A percentile compares a stretch with the other conserved stretches of the same genome.
Conservation (phyloP, 192 early-diverging fungal genomes). For the Coemansia pectinata region DNA sequence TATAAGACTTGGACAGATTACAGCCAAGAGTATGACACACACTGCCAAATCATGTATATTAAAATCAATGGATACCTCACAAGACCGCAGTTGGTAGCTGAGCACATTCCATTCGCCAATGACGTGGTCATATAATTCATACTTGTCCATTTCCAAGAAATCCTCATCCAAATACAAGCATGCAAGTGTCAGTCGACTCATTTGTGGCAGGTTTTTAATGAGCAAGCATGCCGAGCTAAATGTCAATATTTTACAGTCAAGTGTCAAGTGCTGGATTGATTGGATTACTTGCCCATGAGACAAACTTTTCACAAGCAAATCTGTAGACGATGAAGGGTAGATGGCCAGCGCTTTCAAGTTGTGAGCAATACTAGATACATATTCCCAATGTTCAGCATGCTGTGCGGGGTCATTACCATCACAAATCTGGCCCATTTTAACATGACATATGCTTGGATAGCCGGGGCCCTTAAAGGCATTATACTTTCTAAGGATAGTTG, state of each 20-base stretch:
- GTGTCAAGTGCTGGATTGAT: neutral
- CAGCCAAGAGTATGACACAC: neutral
- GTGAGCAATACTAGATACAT: neutral
- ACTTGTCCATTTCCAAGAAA: neutral
- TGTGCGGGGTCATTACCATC: neutral
- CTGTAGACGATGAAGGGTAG: neutral
- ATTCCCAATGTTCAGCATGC: neutral
- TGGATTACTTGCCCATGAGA: neutral
- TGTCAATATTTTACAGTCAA: neutral
- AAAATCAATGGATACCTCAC: neutral
- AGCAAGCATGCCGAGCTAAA: neutral
- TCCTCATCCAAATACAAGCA: neutral
- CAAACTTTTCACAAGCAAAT: neutral
- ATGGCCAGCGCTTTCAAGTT: neutral
- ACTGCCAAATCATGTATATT: neutral
- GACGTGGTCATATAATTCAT: neutral
- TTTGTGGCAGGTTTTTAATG: neutral
- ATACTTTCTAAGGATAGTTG: neutral
- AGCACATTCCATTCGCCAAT: neutral
- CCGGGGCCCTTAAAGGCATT: neutral
- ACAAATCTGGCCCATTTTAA: neutral
- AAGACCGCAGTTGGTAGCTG: neutral
- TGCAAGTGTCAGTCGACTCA: neutral
- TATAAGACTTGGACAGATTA: neutral
- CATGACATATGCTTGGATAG: neutral